A percentile compares a stretch with the other conserved stretches of the same genome.
Evolutionary conservation across 441 rosid species (phyloP).

Genomic region (Bruguiera hainesii): DNA sequence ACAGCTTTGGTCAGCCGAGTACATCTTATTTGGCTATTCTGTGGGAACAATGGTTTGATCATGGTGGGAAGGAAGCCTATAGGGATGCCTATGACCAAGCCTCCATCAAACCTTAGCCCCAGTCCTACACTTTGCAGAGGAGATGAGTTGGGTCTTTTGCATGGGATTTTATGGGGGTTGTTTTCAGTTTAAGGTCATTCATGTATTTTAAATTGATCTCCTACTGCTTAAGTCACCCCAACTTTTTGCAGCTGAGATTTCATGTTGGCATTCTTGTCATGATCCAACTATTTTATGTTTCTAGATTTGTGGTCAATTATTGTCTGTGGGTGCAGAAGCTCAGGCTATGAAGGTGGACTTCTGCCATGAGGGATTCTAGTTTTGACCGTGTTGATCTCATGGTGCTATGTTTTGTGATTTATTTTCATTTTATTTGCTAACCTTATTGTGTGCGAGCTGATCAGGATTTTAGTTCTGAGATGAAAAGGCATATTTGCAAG

Average conservation of each 20-base stretch:
- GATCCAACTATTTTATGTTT: not conserved
- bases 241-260: not conserved
- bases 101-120: too few relatives aligned
- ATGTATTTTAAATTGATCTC: not conserved
- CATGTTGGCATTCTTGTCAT: not conserved
- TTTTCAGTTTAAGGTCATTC: not conserved
- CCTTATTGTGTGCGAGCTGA: conserved; percentile 35
- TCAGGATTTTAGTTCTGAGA: conserved; percentile 36
- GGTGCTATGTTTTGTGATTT: not conserved
- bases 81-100: too few relatives aligned
- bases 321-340: not conserved
- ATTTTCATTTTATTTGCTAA: conserved; percentile 20
- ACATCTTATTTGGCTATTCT: too few relatives aligned
- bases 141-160: too few relatives aligned
- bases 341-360: not conserved
- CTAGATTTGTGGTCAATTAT: not conserved
- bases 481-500: conserved; percentile 21
- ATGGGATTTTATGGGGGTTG: not conserved
- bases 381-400: not conserved
- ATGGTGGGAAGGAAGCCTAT: too few relatives aligned
- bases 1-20: too few relatives aligned
- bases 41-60: too few relatives aligned
- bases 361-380: not conserved
- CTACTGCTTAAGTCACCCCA: not conserved
- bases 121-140: too few relatives aligned